phyloP scores from a whole-genome alignment of 768 basidiomycete genomes.

The Xerocomus brunneocitrinus region DNA sequence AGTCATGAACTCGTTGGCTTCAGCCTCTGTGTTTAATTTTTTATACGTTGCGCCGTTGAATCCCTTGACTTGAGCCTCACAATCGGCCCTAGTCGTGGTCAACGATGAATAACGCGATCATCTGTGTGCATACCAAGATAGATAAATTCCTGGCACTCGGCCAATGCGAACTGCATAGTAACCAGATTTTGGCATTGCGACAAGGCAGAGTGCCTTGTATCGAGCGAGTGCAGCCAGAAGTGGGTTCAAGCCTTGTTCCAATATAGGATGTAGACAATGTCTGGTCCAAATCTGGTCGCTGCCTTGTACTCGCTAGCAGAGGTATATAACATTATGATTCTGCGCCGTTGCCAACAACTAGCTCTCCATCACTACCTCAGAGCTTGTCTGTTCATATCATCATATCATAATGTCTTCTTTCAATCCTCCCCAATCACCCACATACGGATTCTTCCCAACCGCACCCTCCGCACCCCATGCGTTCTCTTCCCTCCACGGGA shows the following conservation, averaged over 20 bases:
- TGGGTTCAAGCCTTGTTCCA: slow-evolving; percentile 13
- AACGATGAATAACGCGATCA: slow-evolving; percentile 26
- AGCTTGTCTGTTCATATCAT: no score
- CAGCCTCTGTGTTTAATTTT: slow-evolving; percentile 53
- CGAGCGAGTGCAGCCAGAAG: background rate
- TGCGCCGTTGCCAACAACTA: background rate
- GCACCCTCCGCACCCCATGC: slow-evolving; percentile 52
- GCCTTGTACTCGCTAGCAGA: slow-evolving; percentile 21
- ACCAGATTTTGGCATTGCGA: slow-evolving; percentile 34
- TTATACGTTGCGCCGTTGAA: slow-evolving; percentile 60
- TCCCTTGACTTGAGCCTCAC: slow-evolving; percentile 62
- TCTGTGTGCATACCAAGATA: slow-evolving; percentile 54
- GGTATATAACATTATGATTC: no score
- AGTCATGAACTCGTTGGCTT: slow-evolving; percentile 56
- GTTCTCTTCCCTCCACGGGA: slow-evolving; percentile 52
- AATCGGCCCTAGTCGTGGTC: slow-evolving; percentile 56
- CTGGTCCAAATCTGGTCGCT: slow-evolving; percentile 16
- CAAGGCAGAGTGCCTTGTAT: background rate
- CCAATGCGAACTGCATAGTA: slow-evolving; percentile 79
- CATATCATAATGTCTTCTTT: slow-evolving; percentile 39
- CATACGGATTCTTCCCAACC: slow-evolving; percentile 56
- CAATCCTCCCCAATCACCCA: slow-evolving; percentile 47
- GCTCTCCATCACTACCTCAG: slow-evolving; percentile 7
- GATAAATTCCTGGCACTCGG: slow-evolving; percentile 58
- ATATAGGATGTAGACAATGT: slow-evolving; percentile 13